Evolutionary conservation across 305 asterid genomes (phyloP).

Genomic region (Fraxinus baroniana): DNA sequence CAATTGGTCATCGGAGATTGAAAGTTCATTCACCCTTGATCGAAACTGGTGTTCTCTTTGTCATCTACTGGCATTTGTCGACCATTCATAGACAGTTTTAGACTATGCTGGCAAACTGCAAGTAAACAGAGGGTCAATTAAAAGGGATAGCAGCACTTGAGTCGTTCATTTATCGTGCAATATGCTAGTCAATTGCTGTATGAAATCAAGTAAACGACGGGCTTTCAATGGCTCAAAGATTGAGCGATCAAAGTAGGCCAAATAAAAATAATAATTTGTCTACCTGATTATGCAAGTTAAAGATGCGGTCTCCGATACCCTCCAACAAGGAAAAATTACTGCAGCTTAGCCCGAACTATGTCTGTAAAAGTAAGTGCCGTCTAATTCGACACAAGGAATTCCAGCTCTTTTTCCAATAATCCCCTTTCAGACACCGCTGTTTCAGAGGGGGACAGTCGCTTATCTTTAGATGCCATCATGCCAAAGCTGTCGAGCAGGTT

Average conservation of each 20-base stretch:
- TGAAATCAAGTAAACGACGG: background rate
- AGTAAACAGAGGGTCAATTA: background rate
- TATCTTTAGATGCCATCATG: constrained; percentile 36
- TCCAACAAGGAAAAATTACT: background rate
- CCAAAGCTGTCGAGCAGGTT: constrained; percentile 30
- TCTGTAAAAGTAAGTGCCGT: constrained; percentile 22
- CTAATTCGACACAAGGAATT: constrained; percentile 39
- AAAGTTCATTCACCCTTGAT: background rate
- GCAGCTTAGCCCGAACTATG: constrained; percentile 1
- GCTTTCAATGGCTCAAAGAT: background rate
- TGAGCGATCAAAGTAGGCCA: background rate
- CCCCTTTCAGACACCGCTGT: constrained; percentile 33
- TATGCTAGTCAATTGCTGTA: background rate
- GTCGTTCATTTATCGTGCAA: background rate
- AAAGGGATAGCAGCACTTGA: background rate
- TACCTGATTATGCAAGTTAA: background rate
- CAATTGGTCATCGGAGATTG: background rate
- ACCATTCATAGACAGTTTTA: background rate
- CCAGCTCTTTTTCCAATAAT: constrained; percentile 39
- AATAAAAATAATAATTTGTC: background rate
- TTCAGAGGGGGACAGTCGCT: constrained; percentile 32
- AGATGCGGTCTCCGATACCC: background rate
- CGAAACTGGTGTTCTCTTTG: background rate
- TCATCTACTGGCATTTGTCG: background rate
- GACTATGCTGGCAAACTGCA: background rate